A percentile compares a stretch with the other conserved stretches of the same genome.
phyloP scores from a whole-genome alignment of 2,329 filamentous ascomycete species.

The Huntiella savannae region DNA sequence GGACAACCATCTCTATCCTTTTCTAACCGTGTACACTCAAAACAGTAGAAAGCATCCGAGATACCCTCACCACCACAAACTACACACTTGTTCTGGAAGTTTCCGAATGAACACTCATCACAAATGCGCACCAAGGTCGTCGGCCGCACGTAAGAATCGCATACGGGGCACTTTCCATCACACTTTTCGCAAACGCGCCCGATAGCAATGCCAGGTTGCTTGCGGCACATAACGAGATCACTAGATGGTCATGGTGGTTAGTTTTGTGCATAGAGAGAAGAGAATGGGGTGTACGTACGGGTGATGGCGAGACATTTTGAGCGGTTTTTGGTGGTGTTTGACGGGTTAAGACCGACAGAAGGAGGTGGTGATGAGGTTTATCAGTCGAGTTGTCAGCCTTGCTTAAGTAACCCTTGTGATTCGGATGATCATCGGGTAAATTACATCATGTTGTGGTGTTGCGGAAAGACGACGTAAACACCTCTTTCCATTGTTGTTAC shows the following conservation, averaged over 20 bases:
- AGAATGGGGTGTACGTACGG: conserved; percentile 37
- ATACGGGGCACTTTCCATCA: conserved; percentile 97
- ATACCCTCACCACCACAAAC: conserved; percentile 97
- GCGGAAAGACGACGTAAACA: too few relatives aligned
- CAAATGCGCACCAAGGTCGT: conserved; percentile 96
- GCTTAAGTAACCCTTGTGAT: not conserved
- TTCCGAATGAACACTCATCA: conserved; percentile 97
- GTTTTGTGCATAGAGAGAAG: not conserved
- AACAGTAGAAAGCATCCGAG: conserved; percentile 97
- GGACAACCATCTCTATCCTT: conserved; percentile 96
- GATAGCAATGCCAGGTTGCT: conserved; percentile 93
- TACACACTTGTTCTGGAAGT: conserved; percentile 99
- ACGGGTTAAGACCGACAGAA: not conserved
- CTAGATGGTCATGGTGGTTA: conserved; percentile 21
- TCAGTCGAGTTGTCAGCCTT: conserved; percentile 5
- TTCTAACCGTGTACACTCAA: conserved; percentile 90
- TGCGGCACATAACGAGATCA: conserved; percentile 99
- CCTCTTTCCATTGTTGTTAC: too few relatives aligned
- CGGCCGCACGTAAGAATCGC: conserved; percentile 95
- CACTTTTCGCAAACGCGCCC: conserved; percentile 98
- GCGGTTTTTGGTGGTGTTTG: not conserved
- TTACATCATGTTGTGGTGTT: not conserved
- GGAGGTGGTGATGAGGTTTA: not conserved
- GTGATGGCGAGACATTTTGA: conserved; percentile 76
- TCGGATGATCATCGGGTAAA: conserved; percentile 5